These are phyloP conservation scores for Fusarium bactridioides DNA, from an alignment of 2,329 filamentous ascomycete species.

Conservation along the genomic window DNA sequence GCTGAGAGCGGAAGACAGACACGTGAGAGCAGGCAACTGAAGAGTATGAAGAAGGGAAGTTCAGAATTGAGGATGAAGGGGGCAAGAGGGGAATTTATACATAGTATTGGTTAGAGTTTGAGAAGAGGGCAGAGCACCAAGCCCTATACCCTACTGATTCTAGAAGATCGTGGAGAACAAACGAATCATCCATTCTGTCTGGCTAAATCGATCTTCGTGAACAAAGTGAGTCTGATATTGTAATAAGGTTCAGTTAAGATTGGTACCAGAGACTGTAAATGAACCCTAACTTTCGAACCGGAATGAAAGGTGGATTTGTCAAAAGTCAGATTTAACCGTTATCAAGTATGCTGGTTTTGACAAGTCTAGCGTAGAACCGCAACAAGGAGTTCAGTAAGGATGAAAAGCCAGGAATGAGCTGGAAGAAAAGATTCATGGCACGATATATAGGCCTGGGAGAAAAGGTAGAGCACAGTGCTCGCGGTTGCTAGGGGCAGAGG, in stretches of 20 bases:
- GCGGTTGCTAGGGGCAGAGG: too few relatives aligned
- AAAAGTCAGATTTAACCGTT: background rate
- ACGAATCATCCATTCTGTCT: too few relatives aligned
- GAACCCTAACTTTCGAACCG: too few relatives aligned
- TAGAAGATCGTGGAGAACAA: background rate
- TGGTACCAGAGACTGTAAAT: too few relatives aligned
- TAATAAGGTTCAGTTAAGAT: background rate
- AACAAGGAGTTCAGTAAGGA: fast-evolving
- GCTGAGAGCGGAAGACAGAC: background rate
- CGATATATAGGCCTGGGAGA: too few relatives aligned
- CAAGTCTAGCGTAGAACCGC: too few relatives aligned
- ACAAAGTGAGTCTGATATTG: fast-evolving
- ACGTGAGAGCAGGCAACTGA: background rate
- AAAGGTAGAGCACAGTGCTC: too few relatives aligned
- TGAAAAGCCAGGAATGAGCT: too few relatives aligned
- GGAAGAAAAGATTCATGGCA: fast-evolving
- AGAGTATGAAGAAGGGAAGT: background rate
- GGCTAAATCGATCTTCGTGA: fast-evolving
- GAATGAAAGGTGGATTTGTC: background rate
- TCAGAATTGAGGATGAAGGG: background rate
- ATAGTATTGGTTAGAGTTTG: background rate
- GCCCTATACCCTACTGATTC: background rate
- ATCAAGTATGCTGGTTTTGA: background rate
- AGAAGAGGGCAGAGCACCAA: background rate
- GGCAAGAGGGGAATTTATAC: background rate